Base-by-base conservation (phyloP, 768 basidiomycete species). In the Lepiota venenata region DNA sequence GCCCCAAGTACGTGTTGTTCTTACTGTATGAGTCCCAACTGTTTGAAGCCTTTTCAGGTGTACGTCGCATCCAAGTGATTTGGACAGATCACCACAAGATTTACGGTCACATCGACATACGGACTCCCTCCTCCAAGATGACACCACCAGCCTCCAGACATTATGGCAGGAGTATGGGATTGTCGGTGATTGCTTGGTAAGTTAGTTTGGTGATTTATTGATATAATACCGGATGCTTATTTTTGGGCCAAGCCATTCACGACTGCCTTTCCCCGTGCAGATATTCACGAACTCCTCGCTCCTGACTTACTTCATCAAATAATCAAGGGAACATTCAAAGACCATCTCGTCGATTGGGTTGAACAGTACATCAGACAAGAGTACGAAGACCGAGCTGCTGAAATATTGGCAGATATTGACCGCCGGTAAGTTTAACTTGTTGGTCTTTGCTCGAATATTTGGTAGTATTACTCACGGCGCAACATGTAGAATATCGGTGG, bases 291-390 rank as follows among this genome's bases (percentile, higher is more conserved):
- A 37, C 54, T 71, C 1, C 12, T 71, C 1, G 40, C 68, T 0
- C 63, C 69, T 3, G 67, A 71, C 51, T 58, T 71, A 0, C 61
- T 72, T 1, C 73, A 74, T 56, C n/a, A n/a, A n/a, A n/a, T n/a
- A n/a, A n/a, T n/a, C n/a, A n/a, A n/a, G n/a, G n/a, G n/a, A n/a
- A n/a, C n/a, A n/a, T n/a, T n/a, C n/a, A n/a, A n/a, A n/a, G n/a
- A n/a, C n/a, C n/a, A n/a, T n/a, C n/a, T n/a, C n/a, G n/a, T n/a
- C n/a, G n/a, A n/a, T n/a, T n/a, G n/a, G n/a, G n/a, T n/a, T n/a
- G n/a, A n/a, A n/a, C n/a, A n/a, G n/a, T n/a, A n/a, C n/a, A n/a
- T n/a, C n/a, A n/a, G n/a, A n/a, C 18, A 40, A 9, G 15, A 18
- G 16, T 18, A 40, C 22, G 36, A 4, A 4, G 12, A 39, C 11